A percentile compares a stretch with the other conserved stretches of the same genome.
Conservation (phyloP, 108 stramenopile genomes). For the Skeletonema marinoi region DNA sequence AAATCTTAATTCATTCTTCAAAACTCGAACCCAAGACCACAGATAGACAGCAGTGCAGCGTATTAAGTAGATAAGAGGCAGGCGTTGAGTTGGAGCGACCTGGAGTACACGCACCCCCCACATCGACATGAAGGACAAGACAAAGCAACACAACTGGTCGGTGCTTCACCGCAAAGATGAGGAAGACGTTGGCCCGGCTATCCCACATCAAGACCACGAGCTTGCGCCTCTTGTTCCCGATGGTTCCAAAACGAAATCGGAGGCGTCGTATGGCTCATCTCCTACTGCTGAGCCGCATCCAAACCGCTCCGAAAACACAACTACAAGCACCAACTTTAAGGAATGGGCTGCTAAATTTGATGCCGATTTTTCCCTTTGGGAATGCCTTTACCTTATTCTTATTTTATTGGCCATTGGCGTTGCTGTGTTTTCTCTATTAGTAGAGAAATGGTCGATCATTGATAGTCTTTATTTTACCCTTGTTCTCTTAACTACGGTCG, state of each 20-base stretch:
- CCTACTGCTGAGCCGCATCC: not conserved
- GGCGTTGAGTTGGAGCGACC: too few species aligned
- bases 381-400: not conserved
- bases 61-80: too few species aligned
- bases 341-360: not conserved
- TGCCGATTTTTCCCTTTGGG: not conserved
- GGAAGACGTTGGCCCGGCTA: too few species aligned
- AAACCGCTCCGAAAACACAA: not conserved
- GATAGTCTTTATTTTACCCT: slow-evolving; percentile 57
- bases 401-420: not conserved
- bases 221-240: not conserved
- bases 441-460: slow-evolving; percentile 35
- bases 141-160: too few species aligned
- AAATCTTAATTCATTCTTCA: too few species aligned
- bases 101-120: too few species aligned
- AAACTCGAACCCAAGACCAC: too few species aligned
- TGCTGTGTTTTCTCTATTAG: not conserved
- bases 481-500: slow-evolving; percentile 67
- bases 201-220: not conserved
- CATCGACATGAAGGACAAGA: too few species aligned
- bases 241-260: not conserved
- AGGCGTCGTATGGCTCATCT: not conserved
- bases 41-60: too few species aligned
- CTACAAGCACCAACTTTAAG: not conserved
- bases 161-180: too few species aligned